Evolutionary conservation across 768 basidiomycete genomes (phyloP).

Genomic region (Rhodotorula diobovata): DNA sequence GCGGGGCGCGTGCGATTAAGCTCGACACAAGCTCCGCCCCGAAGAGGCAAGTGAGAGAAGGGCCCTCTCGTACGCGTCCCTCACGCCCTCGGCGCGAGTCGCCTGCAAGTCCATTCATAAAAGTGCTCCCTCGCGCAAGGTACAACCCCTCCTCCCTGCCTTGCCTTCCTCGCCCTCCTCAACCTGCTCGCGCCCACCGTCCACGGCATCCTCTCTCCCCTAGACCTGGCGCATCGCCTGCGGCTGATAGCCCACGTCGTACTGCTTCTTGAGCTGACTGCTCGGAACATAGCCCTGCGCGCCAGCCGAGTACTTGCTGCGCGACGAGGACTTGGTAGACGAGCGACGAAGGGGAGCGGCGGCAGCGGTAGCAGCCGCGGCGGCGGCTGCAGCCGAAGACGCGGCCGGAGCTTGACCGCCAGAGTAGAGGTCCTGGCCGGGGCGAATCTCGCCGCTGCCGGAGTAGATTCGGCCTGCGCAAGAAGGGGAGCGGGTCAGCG

Average conservation of each 20-base stretch:
- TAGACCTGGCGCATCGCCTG: background rate
- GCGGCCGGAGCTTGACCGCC: background rate
- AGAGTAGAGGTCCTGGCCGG: background rate
- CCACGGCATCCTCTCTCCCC: background rate
- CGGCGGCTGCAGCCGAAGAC: background rate
- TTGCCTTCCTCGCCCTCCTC: too few species aligned
- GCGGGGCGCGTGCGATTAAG: too few species aligned
- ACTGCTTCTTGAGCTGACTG: conserved; percentile 12
- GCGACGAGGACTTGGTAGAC: background rate
- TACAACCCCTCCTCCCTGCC: too few species aligned
- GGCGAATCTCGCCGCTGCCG: background rate
- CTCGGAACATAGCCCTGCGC: conserved; percentile 20
- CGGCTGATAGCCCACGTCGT: background rate
- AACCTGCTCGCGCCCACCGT: too few species aligned
- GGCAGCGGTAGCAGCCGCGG: background rate
- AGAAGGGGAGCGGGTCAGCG: too few species aligned
- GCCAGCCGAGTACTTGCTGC: background rate
- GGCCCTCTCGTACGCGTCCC: too few species aligned
- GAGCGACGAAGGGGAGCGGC: background rate
- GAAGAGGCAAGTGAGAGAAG: too few species aligned
- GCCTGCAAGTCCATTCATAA: too few species aligned
- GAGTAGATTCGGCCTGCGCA: background rate
- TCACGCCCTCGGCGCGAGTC: too few species aligned
- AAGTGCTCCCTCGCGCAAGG: too few species aligned
- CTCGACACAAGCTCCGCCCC: too few species aligned